Evolutionary conservation across 1,139 yeast species (phyloP).

Genomic region (Hyphopichia khmerensis): DNA sequence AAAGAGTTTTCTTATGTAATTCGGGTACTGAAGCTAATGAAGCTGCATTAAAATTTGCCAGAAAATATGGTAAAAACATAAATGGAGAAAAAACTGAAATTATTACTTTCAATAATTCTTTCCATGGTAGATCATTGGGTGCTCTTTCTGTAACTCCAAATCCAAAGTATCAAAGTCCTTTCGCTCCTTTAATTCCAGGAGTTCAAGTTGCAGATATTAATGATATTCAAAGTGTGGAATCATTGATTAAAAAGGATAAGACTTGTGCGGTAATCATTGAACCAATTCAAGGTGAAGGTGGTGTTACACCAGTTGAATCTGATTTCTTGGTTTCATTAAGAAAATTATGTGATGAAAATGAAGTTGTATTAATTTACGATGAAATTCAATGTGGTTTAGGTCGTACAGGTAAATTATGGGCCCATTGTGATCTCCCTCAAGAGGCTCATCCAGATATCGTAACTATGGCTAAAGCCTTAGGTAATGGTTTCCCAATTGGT

Average conservation of each 20-base stretch:
- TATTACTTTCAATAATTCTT: constrained; percentile 81
- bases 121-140: constrained; percentile 96
- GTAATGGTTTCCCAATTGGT: constrained; percentile 97
- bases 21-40: constrained; percentile 97
- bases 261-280: constrained; percentile 94
- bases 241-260: constrained; percentile 57
- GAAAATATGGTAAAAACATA: constrained; percentile 70
- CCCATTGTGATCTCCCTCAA: constrained; percentile 69
- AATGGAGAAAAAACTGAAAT: constrained; percentile 65
- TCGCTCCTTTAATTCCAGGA: constrained; percentile 86
- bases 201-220: constrained; percentile 63
- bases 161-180: constrained; percentile 88
- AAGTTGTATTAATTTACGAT: constrained; percentile 82
- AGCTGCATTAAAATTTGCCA: constrained; percentile 93
- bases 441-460: constrained; percentile 92
- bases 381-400: constrained; percentile 98
- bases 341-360: constrained; percentile 64
- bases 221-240: constrained; percentile 58
- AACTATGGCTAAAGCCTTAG: constrained; percentile 93
- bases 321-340: constrained; percentile 69
- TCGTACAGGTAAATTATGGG: constrained; percentile 91
- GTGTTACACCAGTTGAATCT: constrained; percentile 65
- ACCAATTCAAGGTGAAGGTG: constrained; percentile 99
- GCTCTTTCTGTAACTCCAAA: constrained; percentile 90
- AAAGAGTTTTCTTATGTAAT: constrained; percentile 83